A percentile compares a stretch with the other conserved stretches of the same genome.
phyloP scores from a whole-genome alignment of 2,329 filamentous ascomycete species.

The Didymella keratinophila region DNA sequence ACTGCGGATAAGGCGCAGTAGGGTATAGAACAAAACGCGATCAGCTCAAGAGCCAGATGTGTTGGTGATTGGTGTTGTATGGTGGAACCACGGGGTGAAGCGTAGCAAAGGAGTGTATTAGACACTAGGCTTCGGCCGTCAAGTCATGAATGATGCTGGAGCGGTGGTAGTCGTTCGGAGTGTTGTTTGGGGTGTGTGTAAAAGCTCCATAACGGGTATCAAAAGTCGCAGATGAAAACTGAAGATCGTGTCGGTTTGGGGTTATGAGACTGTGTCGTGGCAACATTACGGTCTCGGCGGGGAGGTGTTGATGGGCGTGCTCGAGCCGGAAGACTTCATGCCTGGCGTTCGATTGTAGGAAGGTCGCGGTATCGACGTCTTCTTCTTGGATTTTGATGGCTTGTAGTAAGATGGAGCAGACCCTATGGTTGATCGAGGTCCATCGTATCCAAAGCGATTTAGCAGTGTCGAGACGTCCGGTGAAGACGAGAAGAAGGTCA shows the following conservation, averaged over 20 bases:
- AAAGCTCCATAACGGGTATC: conserved; percentile 37
- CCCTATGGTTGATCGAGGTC: conserved; percentile 8
- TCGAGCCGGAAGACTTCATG: conserved; percentile 39
- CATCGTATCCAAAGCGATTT: not conserved
- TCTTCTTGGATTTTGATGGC: conserved; percentile 1
- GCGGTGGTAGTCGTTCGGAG: conserved; percentile 9
- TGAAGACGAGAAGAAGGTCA: conserved; percentile 17
- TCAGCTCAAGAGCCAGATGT: conserved; percentile 14
- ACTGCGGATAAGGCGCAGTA: conserved; percentile 20
- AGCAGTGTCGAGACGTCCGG: conserved; percentile 9
- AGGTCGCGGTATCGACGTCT: conserved; percentile 26
- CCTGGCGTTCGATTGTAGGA: conserved; percentile 28
- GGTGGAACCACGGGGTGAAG: conserved; percentile 19
- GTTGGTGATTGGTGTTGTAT: not conserved
- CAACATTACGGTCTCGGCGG: conserved; percentile 40
- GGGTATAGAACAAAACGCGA: conserved; percentile 38
- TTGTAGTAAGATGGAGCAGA: conserved; percentile 6
- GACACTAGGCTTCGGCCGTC: conserved; percentile 33
- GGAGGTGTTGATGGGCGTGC: conserved; percentile 40
- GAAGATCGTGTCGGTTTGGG: conserved; percentile 23
- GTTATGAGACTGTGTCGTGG: conserved; percentile 41
- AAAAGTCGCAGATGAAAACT: conserved; percentile 36
- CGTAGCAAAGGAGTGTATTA: conserved; percentile 38
- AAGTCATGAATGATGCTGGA: conserved; percentile 19
- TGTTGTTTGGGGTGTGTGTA: conserved; percentile 4